Evolutionary conservation across 108 stramenopile genomes (phyloP).

Genomic region (Poteriospumella lacustris): DNA sequence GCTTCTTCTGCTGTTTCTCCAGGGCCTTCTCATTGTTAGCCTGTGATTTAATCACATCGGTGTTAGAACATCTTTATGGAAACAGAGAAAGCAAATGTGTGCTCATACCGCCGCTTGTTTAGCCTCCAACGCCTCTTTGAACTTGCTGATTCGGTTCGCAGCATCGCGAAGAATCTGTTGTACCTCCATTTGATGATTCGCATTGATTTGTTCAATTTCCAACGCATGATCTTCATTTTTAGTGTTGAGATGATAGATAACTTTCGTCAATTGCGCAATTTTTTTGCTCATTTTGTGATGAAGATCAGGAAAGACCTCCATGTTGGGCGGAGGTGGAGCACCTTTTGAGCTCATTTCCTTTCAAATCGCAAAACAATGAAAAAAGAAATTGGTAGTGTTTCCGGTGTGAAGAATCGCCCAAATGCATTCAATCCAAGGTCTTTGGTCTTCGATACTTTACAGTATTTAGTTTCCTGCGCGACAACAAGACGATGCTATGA

Average conservation of each 20-base stretch:
- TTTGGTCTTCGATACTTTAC: no score
- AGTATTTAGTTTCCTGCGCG: no score
- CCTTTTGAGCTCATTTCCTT: no score
- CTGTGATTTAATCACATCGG: no score
- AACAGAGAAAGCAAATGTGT: not conserved
- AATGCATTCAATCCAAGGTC: no score
- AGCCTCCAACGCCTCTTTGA: constrained; percentile 48
- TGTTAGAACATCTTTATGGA: no score
- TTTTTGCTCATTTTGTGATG: constrained; percentile 65
- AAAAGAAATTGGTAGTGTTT: no score
- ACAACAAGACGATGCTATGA: no score
- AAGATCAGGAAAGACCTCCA: constrained; percentile 45
- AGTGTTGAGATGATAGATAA: constrained; percentile 65
- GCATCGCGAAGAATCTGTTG: constrained; percentile 41
- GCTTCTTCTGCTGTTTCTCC: constrained; percentile 44
- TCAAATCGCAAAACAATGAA: no score
- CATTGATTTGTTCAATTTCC: constrained; percentile 38
- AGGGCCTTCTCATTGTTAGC: constrained; percentile 23
- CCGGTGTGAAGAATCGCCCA: no score
- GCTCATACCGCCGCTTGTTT: not conserved
- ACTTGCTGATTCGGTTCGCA: constrained; percentile 40
- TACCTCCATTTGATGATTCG: constrained; percentile 19
- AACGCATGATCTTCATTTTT: constrained; percentile 57
- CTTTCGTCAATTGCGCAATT: constrained; percentile 65
- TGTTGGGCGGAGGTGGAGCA: no score